Evolutionary conservation across 2,329 filamentous ascomycete genomes (phyloP).

Genomic region (Cytospora mali): DNA sequence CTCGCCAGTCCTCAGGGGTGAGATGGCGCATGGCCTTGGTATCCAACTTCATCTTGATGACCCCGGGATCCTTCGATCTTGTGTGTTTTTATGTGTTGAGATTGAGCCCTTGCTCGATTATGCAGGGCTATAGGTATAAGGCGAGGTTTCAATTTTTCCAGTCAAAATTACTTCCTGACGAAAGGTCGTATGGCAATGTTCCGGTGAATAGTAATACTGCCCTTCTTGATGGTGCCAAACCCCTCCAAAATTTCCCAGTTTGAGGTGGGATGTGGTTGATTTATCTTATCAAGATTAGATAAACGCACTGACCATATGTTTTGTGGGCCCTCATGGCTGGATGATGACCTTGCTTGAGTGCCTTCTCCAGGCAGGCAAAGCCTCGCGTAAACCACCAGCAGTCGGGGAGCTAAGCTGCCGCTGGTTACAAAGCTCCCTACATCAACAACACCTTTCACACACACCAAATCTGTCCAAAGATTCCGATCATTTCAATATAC

Average conservation of each 20-base stretch:
- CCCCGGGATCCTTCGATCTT: not conserved
- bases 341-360: constrained; percentile 22
- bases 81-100: not conserved
- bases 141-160: not conserved
- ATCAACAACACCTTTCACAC: constrained; percentile 28
- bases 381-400: constrained; percentile 38
- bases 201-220: no score
- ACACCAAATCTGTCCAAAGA: constrained; percentile 10
- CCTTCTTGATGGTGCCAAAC: not conserved
- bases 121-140: not conserved
- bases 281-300: constrained; percentile 29
- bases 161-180: not conserved
- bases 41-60: constrained; percentile 81
- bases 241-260: constrained; percentile 24
- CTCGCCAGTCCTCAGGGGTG: constrained; percentile 89
- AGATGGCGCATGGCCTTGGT: constrained; percentile 92
- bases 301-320: constrained; percentile 9
- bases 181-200: not conserved
- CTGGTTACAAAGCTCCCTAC: constrained; percentile 30
- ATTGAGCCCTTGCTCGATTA: not conserved
- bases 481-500: constrained; percentile 11
- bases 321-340: constrained; percentile 17
- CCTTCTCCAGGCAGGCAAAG: constrained; percentile 40
- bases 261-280: constrained; percentile 15
- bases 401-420: constrained; percentile 28